Percentiles rank a stretch among this genome's conserved stretches.
Evolutionary conservation across 192 early-diverging fungal genomes (phyloP).

Genomic region (Chytriomyces confervae): DNA sequence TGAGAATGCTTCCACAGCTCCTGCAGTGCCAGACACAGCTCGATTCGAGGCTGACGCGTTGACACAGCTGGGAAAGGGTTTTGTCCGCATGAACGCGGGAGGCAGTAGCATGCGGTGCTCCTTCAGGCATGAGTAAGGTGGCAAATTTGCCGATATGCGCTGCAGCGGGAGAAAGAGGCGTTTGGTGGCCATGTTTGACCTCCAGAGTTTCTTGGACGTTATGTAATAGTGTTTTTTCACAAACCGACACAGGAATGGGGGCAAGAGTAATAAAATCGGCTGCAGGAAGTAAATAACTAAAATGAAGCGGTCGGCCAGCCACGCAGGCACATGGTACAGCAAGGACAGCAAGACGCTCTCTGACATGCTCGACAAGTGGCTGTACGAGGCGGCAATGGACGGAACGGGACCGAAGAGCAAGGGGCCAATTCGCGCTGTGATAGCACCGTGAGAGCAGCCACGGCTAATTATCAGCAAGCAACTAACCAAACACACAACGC

Average conservation of each 20-base stretch:
- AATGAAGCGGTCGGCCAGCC: conserved; percentile 39
- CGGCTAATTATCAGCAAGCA: background rate
- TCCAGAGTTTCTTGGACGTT: background rate
- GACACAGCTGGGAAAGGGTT: too few relatives aligned
- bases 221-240: background rate
- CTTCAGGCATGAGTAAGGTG: too few relatives aligned
- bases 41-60: too few relatives aligned
- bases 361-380: conserved; percentile 57
- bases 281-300: background rate
- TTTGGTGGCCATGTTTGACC: background rate
- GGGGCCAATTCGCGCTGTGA: conserved; percentile 64
- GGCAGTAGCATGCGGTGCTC: too few relatives aligned
- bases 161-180: background rate
- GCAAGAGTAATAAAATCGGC: background rate
- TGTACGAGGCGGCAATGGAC: conserved; percentile 51
- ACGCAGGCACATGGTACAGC: conserved; percentile 62
- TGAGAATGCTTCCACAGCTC: too few relatives aligned
- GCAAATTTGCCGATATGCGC: too few relatives aligned
- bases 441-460: conserved; percentile 71
- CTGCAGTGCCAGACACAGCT: too few relatives aligned
- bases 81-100: too few relatives aligned
- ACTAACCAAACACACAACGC: background rate
- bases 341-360: conserved; percentile 42
- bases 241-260: background rate
- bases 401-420: conserved; percentile 21